Conservation (phyloP, 257 asterid genomes). For the Salvia rosmarinus region DNA sequence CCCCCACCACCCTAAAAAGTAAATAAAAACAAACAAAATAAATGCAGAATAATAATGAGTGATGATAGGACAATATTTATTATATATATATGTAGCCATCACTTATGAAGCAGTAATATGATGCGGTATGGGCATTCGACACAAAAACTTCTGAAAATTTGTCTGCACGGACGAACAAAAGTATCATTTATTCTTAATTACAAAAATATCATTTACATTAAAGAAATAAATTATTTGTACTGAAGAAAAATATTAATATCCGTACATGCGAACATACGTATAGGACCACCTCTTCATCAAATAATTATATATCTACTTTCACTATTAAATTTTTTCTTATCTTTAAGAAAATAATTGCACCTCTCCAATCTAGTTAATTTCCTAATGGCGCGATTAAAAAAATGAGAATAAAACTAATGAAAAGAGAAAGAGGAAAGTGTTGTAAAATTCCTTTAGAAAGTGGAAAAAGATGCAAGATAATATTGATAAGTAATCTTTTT, state of each 20-base stretch:
- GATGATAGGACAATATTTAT: not conserved
- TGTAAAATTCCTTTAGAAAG: conserved; percentile 30
- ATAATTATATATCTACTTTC: no score
- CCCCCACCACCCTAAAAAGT: not conserved
- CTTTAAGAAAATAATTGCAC: no score
- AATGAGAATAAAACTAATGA: not conserved
- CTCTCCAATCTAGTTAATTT: not conserved
- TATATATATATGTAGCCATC: not conserved
- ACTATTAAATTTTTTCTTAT: no score
- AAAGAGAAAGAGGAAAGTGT: conserved; percentile 30
- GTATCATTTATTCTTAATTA: no score
- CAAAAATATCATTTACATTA: no score
- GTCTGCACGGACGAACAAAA: no score
- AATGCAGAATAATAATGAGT: not conserved
- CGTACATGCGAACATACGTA: no score
- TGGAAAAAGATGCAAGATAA: conserved; percentile 1
- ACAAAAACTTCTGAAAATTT: no score
- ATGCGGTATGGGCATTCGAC: not conserved
- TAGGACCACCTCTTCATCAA: no score
- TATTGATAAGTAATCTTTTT: conserved; percentile 31
- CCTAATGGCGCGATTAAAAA: not conserved
- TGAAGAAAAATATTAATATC: no score
- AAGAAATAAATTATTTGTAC: no score
- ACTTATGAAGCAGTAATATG: not conserved
- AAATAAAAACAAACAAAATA: no score